Percentiles rank a stretch among this genome's conserved stretches.
These are phyloP conservation scores for Thelephora terrestris DNA, from an alignment of 1,284 basidiomycete species.

Conservation along the genomic window DNA sequence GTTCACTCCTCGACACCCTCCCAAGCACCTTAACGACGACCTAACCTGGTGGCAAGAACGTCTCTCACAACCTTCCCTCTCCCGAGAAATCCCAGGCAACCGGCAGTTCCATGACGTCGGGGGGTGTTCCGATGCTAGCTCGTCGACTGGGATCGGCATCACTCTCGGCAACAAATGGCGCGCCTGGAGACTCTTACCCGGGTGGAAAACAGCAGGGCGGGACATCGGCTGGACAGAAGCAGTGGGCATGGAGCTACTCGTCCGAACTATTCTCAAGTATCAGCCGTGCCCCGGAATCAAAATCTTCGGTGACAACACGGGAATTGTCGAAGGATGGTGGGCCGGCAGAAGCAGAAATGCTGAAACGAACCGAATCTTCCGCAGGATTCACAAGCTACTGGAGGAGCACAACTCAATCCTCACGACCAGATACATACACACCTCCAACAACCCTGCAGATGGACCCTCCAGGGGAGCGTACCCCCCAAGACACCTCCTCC, in stretches of 20 bases:
- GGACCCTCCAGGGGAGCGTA: conserved; percentile 11
- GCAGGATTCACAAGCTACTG: conserved; percentile 9
- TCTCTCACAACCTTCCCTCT: too few species aligned
- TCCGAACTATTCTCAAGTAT: conserved; percentile 13
- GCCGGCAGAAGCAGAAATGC: conserved; percentile 24
- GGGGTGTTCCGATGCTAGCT: conserved; percentile 11
- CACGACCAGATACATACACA: conserved; percentile 23
- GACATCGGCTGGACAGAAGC: conserved; percentile 21
- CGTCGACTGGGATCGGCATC: conserved; percentile 8
- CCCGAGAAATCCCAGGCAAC: not conserved
- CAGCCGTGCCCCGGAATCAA: too few species aligned
- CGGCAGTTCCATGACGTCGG: not conserved
- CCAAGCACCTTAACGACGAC: too few species aligned
- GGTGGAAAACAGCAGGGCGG: conserved; percentile 19
- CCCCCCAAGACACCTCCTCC: conserved; percentile 7
- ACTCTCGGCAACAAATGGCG: conserved; percentile 16
- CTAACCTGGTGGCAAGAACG: too few species aligned
- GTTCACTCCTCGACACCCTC: too few species aligned
- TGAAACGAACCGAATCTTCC: conserved; percentile 14
- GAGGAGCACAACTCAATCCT: not conserved
- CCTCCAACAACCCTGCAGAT: conserved; percentile 15
- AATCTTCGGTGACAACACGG: conserved; percentile 27
- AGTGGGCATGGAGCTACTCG: too few species aligned
- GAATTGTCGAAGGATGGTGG: conserved; percentile 31
- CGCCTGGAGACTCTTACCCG: conserved; percentile 25